phyloP scores from a whole-genome alignment of 2,329 filamentous ascomycete genomes.

The Xylariales sp. region DNA sequence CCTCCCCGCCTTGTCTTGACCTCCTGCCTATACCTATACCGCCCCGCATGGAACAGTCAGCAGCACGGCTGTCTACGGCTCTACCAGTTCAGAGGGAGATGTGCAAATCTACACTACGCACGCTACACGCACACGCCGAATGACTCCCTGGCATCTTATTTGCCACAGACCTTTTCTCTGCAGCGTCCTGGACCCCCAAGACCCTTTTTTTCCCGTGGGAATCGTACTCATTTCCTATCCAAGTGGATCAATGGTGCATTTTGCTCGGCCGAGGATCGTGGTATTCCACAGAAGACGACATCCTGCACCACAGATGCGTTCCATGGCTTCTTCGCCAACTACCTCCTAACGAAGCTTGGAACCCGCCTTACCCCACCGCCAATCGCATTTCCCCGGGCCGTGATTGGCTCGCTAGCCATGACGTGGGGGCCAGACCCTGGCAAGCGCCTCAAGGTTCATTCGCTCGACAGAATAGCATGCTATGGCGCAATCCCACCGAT shows the following conservation, averaged over 20 bases:
- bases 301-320: constrained; percentile 36
- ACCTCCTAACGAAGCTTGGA: constrained; percentile 22
- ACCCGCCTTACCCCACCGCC: constrained; percentile 21
- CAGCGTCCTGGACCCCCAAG: constrained; percentile 18
- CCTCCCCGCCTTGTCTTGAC: constrained; percentile 15
- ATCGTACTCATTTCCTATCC: constrained; percentile 18
- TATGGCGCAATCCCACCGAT: constrained; percentile 58
- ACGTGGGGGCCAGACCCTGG: constrained; percentile 38
- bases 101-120: constrained; percentile 21
- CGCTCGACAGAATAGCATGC: constrained; percentile 46
- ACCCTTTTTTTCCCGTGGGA: constrained; percentile 10
- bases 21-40: neutral
- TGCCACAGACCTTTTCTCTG: constrained; percentile 27
- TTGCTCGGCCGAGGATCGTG: constrained; percentile 22
- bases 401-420: constrained; percentile 41
- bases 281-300: constrained; percentile 27
- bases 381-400: neutral
- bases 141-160: constrained; percentile 22
- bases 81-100: neutral
- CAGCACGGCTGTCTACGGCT: constrained; percentile 30
- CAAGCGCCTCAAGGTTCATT: constrained; percentile 39
- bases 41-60: constrained; percentile 32
- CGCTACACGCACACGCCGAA: constrained; percentile 1
- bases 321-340: constrained; percentile 33
- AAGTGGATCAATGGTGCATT: constrained; percentile 34